Base-by-base conservation (phyloP, 2,329 filamentous ascomycete genomes). In the Alternaria metachromatica region DNA sequence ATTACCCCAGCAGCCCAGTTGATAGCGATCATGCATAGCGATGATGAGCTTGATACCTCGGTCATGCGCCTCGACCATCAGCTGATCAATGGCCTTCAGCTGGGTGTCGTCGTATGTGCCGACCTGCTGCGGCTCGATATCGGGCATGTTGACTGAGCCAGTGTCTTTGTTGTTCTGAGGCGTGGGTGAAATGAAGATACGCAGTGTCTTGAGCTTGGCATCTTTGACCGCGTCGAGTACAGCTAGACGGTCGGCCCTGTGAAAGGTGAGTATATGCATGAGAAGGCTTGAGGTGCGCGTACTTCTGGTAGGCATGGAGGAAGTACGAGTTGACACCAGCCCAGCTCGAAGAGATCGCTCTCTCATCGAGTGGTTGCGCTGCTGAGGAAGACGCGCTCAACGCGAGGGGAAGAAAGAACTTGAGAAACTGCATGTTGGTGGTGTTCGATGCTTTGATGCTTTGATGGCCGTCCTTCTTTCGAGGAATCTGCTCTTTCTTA, bases 161-260 rank as follows among this genome's bases (percentile, higher is more conserved):
- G 60, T 60, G 43, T 59, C 46, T 10, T 63, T 63, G 55, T 63
- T 63, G 46, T 63, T 60, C 10, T 37, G 20, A 3, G 43, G 15
- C n/a, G 60, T 63, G n/a, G 53, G 46, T 1, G 56, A 63, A 43
- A 63, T 63, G 46, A 63, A 63, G 8, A 63, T 26, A 3, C 60
- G 60, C 30, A 63, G 26, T 12, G 46, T 60, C 45, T 60, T 63
- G 55, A 63, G 60, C 11, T 63, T 54, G 1, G 60, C 56, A 30
- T 44, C 60, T 33, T 60, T 60, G 26, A 63, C 51, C 10, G 60
- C 60, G 45, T 63, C 55, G 9, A 49, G 46, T 28, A 49, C 23
- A 28, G 46, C 46, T 5, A 28, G 2, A 5, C 46, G 23, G 13
- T 49, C 46, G 1, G 46, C 11, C 26, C 46, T 49, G 15, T 49